These are phyloP conservation scores for Urtica urens DNA, from an alignment of 306 rosid species.

Conservation along the genomic window DNA sequence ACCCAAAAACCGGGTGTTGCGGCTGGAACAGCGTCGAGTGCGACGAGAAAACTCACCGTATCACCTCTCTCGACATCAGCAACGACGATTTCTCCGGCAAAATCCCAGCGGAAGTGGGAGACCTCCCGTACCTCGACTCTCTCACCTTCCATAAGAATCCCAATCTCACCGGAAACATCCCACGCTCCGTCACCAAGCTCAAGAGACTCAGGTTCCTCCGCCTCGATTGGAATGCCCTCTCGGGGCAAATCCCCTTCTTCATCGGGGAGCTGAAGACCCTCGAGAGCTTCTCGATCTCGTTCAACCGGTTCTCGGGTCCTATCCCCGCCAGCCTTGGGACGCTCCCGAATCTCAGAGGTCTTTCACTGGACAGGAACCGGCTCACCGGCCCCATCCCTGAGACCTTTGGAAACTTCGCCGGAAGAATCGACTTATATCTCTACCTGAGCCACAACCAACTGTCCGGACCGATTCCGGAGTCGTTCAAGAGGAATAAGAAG, in stretches of 20 bases:
- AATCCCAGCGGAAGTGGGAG: conserved; percentile 51
- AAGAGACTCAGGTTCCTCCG: conserved; percentile 23
- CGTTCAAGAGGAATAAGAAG: conserved; percentile 21
- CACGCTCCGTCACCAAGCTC: conserved; percentile 44
- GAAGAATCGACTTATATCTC: conserved; percentile 15
- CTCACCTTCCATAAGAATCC: conserved; percentile 43
- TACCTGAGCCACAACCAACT: conserved; percentile 40
- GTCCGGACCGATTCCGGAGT: conserved; percentile 39
- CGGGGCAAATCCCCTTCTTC: conserved; percentile 55
- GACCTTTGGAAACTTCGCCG: conserved; percentile 2
- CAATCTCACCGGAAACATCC: conserved; percentile 47
- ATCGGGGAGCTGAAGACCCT: conserved; percentile 39
- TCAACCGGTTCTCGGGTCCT: conserved; percentile 37
- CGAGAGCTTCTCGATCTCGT: conserved; percentile 25
- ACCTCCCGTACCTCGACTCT: conserved; percentile 41
- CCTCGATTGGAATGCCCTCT: conserved; percentile 35
- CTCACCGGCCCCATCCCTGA: conserved; percentile 23
- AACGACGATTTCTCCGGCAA: conserved; percentile 23
- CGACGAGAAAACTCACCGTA: conserved; percentile 41
- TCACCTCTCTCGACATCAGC: conserved; percentile 31
- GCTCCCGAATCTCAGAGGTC: conserved; percentile 19
- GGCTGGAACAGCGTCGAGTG: conserved; percentile 50
- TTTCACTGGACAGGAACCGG: conserved; percentile 31
- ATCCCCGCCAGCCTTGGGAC: conserved; percentile 45
- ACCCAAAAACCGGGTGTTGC: conserved; percentile 48